These are phyloP conservation scores for Tuber indicum DNA, from an alignment of 495 filamentous ascomycete genomes.

Conservation along the genomic window DNA sequence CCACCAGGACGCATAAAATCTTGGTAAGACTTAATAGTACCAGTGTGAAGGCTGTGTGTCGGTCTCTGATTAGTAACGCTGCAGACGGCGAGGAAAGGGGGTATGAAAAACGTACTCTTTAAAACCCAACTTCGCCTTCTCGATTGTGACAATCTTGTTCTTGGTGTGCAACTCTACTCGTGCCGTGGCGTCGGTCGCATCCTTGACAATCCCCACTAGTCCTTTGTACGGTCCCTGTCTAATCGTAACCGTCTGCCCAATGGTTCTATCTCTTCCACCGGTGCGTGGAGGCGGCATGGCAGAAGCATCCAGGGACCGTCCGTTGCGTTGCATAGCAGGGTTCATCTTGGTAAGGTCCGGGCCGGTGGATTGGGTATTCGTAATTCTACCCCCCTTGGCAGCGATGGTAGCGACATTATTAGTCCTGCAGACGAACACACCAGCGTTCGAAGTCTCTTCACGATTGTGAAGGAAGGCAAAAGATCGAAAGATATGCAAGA, in stretches of 20 bases:
- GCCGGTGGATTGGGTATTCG: conserved; percentile 45
- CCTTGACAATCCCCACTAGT: conserved; percentile 87
- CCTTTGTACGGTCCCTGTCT: conserved; percentile 82
- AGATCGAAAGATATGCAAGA: conserved; percentile 84
- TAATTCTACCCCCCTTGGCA: conserved; percentile 75
- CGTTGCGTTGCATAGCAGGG: conserved; percentile 67
- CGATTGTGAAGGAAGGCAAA: conserved; percentile 82
- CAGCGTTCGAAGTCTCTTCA: conserved; percentile 76
- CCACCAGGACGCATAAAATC: conserved; percentile 56
- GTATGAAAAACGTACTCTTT: conserved; percentile 58
- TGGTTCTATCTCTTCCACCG: conserved; percentile 73
- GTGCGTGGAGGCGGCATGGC: conserved; percentile 57
- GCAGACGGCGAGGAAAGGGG: neutral
- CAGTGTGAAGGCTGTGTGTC: conserved; percentile 50
- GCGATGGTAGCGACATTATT: conserved; percentile 80
- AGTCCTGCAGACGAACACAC: conserved; percentile 81
- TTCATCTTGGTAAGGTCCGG: conserved; percentile 91
- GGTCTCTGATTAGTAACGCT: conserved; percentile 12
- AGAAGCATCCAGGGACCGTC: conserved; percentile 44
- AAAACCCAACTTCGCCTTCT: conserved; percentile 67
- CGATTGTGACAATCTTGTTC: conserved; percentile 74
- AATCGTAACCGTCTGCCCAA: conserved; percentile 86
- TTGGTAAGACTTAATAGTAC: conserved; percentile 62
- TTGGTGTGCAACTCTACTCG: conserved; percentile 90
- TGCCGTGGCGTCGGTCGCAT: conserved; percentile 74